phyloP scores from a whole-genome alignment of 306 rosid genomes.

The Prinsepia uniflora region DNA sequence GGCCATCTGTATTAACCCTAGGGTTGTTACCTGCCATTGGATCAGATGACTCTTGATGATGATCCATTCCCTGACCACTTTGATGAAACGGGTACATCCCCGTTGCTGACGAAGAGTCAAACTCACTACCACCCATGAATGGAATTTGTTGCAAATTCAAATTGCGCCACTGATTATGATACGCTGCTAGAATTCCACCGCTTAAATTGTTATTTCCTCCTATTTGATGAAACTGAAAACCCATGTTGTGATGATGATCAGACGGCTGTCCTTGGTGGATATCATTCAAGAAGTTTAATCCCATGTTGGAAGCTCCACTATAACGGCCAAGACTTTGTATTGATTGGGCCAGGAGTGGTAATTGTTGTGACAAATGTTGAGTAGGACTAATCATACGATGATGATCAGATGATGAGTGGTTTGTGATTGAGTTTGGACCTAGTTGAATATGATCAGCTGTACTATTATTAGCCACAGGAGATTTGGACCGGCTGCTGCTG shows the following conservation, averaged over 20 bases:
- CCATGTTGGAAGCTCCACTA: conserved; percentile 50
- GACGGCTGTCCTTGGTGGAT: conserved; percentile 39
- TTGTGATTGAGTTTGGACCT: background rate
- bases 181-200: conserved; percentile 17
- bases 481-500: conserved; percentile 50
- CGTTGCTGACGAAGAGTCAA: conserved; percentile 34
- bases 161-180: conserved; percentile 49
- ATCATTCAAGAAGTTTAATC: conserved; percentile 44
- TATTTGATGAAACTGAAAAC: conserved; percentile 38
- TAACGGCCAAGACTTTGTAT: conserved; percentile 58
- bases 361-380: background rate
- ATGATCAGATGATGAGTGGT: background rate
- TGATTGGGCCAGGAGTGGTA: conserved; percentile 64
- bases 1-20: conserved; percentile 39
- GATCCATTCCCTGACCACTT: conserved; percentile 22
- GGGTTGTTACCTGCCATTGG: conserved; percentile 16
- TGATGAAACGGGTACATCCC: conserved; percentile 47
- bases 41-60: background rate
- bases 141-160: conserved; percentile 50
- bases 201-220: conserved; percentile 28
- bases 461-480: conserved; percentile 34
- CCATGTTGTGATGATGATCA: conserved; percentile 36
- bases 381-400: background rate
- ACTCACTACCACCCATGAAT: conserved; percentile 39
- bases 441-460: background rate